These are phyloP conservation scores for Talaromyces proteolyticus DNA, from an alignment of 495 filamentous ascomycete species.

Conservation along the genomic window DNA sequence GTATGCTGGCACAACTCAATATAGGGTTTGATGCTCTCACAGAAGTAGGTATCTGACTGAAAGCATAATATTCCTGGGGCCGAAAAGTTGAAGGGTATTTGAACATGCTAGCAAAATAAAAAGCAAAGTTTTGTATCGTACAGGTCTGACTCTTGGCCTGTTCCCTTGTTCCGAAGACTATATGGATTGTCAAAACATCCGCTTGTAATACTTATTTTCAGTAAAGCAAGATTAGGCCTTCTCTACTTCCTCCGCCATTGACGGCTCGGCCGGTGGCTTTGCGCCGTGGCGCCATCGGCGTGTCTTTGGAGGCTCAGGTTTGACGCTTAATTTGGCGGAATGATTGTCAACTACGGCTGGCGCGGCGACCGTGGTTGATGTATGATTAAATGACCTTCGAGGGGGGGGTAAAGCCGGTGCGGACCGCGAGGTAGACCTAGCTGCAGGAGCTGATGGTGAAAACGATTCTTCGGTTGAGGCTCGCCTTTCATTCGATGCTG, in stretches of 20 bases:
- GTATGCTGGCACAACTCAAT: too few species aligned
- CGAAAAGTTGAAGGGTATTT: too few species aligned
- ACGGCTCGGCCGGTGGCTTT: slow-evolving; percentile 4
- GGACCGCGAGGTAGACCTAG: slow-evolving; percentile 3
- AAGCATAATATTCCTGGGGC: too few species aligned
- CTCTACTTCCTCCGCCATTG: background rate
- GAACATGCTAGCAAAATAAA: too few species aligned
- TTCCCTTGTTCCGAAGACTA: too few species aligned
- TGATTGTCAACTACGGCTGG: background rate
- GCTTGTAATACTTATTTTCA: too few species aligned
- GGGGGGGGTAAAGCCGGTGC: slow-evolving; percentile 4
- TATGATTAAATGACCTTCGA: slow-evolving; percentile 1
- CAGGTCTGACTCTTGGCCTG: too few species aligned
- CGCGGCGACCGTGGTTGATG: background rate
- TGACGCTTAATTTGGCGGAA: slow-evolving; percentile 28
- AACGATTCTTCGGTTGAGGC: background rate
- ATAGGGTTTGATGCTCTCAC: too few species aligned
- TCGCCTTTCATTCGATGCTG: background rate
- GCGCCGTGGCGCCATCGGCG: slow-evolving; percentile 30
- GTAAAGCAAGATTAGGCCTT: background rate
- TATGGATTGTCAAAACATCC: too few species aligned
- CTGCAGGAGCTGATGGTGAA: background rate
- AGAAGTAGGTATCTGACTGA: too few species aligned
- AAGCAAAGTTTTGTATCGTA: too few species aligned
- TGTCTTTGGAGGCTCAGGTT: slow-evolving; percentile 35